Base-by-base conservation (phyloP, 2,329 filamentous ascomycete genomes). In the Leptodontidium sp. region DNA sequence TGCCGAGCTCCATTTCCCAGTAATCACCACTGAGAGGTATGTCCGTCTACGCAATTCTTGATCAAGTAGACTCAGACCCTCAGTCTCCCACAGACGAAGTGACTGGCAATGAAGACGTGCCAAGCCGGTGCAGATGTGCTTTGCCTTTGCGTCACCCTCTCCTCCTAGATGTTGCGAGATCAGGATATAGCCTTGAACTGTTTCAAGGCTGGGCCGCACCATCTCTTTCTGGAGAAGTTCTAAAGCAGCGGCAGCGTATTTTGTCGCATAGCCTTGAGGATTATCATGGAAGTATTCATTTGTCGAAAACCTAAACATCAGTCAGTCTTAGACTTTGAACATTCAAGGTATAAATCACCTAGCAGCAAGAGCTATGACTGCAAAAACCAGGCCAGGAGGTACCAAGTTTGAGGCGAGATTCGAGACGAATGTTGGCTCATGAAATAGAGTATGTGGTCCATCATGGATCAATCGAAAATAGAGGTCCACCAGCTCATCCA, bases 381-480 rank as follows among this genome's bases (percentile, higher is more conserved):
- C 61, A 29, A 64, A 52, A 4, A 64, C 15, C 24, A 64, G 15
- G 17, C 26, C 14, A 3, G 17, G 29, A n/a, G 53, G 53, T 11
- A 61, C 26, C 26, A 11, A n/a, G 15, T 35, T 17, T 24, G 26
- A 24, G 8, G 14, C 24, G 3, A 65, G 26, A 35, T 55, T 29
- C 5, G 53, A 59, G 21, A 65, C 14, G 40, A 59, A 65, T 5
- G 70, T 70, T 4, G 73, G 70, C 63, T 73, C 64, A 57, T 75
- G 75, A 57, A 75, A 76, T 3, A 76, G 61, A 15, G 67, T 71
- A 66, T 75, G 74, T 29, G 75, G 73, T 52, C 73, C 73, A 65
- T 75, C 72, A 57, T 75, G 72, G 29, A 75, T 72, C n/a, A 70
- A 68, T 45, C 66, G 64, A 62, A 75, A 73, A 61, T 76, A 76